These are phyloP conservation scores for Ceraceosorus bombacis DNA, from an alignment of 1,284 basidiomycete genomes.

Conservation along the genomic window DNA sequence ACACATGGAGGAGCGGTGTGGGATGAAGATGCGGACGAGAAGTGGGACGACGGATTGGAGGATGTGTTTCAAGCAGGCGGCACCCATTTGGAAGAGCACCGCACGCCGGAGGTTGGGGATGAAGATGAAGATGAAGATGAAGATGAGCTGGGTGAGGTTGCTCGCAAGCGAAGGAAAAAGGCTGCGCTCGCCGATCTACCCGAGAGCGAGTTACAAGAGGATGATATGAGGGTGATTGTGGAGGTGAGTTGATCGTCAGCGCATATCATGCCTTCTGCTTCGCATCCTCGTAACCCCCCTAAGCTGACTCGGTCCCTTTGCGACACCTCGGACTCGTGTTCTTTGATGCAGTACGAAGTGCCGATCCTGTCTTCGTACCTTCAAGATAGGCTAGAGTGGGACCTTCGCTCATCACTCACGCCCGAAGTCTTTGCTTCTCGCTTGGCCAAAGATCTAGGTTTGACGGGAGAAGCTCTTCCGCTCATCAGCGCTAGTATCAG, in stretches of 20 bases:
- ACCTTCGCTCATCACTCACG: constrained; percentile 81
- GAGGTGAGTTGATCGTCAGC: constrained; percentile 13
- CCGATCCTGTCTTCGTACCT: constrained; percentile 86
- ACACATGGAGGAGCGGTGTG: not conserved
- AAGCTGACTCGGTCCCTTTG: not conserved
- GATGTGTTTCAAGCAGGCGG: not conserved
- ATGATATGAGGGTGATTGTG: constrained; percentile 42
- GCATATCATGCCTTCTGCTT: not conserved
- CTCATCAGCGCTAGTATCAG: constrained; percentile 86
- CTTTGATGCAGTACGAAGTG: constrained; percentile 72
- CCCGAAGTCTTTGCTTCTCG: constrained; percentile 75
- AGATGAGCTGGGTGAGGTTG: no score
- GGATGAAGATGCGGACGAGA: constrained; percentile 4
- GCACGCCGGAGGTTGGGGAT: no score
- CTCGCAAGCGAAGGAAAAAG: no score
- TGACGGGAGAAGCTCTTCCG: constrained; percentile 77
- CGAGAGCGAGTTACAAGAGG: constrained; percentile 21
- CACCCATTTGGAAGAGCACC: no score
- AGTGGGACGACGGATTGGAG: not conserved
- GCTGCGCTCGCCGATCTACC: no score
- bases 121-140: no score
- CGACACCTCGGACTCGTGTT: constrained; percentile 8
- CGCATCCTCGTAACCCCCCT: not conserved
- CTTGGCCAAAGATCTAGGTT: constrained; percentile 77
- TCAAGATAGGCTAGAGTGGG: constrained; percentile 95